A percentile compares a stretch with the other conserved stretches of the same genome.
Conservation (phyloP, 1,139 yeast species). For the Meyerozyma elateridarum region DNA sequence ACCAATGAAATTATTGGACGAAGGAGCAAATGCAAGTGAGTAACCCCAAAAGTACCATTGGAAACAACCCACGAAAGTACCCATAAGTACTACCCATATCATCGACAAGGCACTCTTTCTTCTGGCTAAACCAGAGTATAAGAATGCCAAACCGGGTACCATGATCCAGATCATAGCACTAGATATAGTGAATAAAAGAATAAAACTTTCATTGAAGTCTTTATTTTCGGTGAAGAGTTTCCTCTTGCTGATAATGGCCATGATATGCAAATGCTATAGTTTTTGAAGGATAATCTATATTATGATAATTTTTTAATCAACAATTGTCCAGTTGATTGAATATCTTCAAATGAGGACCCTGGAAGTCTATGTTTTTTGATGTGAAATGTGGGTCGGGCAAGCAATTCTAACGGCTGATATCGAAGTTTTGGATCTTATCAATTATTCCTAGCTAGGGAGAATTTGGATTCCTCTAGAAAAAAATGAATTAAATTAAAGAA, state of each 20-base stretch:
- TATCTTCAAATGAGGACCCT: too few species aligned
- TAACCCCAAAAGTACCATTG: conserved; percentile 99
- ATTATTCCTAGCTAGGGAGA: too few species aligned
- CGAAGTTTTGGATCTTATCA: too few species aligned
- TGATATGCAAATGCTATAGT: background rate
- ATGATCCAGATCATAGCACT: conserved; percentile 81
- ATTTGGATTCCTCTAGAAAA: too few species aligned
- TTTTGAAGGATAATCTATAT: background rate
- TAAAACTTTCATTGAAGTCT: conserved; percentile 39
- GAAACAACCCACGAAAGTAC: conserved; percentile 72
- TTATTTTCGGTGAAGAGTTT: conserved; percentile 34
- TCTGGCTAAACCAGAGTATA: conserved; percentile 89
- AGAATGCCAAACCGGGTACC: conserved; percentile 93
- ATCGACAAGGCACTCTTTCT: conserved; percentile 86
- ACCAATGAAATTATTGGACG: conserved; percentile 82
- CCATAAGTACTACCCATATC: conserved; percentile 77
- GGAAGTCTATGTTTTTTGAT: too few species aligned
- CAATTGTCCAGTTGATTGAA: conserved; percentile 1
- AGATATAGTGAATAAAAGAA: conserved; percentile 47
- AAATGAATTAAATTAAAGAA: too few species aligned
- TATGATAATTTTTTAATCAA: background rate
- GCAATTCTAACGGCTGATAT: too few species aligned
- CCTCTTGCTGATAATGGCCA: conserved; percentile 20
- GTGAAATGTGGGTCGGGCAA: too few species aligned
- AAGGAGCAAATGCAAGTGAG: conserved; percentile 75